Evolutionary conservation across 345 rosid species (phyloP), one percentile per base, ranked within the genome.

Genomic region (Lenwebbia sp.): DNA sequence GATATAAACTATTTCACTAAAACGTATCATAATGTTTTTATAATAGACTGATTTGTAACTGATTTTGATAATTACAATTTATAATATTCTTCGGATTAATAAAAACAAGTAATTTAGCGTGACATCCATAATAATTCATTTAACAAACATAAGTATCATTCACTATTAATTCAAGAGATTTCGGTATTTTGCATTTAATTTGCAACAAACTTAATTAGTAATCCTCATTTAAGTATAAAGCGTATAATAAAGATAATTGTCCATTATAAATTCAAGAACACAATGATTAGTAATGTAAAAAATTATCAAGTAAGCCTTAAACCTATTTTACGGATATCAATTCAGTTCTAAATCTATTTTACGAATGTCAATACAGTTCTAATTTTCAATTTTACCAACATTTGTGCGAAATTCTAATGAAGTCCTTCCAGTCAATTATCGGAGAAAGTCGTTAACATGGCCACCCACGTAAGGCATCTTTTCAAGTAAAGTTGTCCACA

Each of bases 371-470:
- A 53, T 53, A 1, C 54, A 2, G 4, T 53, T 3, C 15, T 13
- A 3, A 62, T n/a, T 13, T 62, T 62, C 41, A 62, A 7, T 30
- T 15, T 30, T 4, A 30, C 41, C 0, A 15, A 30, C 3, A 30
- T 62, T 62, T 62, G 0, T 62, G 3, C 1, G 2, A 30, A 62
- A 62, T 7, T 62, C 1, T 5, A 30, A 13, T 62, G 56, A 30
- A 30, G 17, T 62, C 4, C 1, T 62, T 62, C 8, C 2, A 0
- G 30, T 14, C 3, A 62, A 62, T 62, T 62, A 22, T 4, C 12
- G 7, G 2, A 0, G 9, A 3, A 62, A n/a, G 30, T 10, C 0
- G 0, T 2, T 30, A 28, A 7, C 7, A 1, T 28, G 74, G 7
- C 40, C 1, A 52, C 13, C 33, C 65, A 57, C 3, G 0, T 26